Base-by-base conservation (phyloP, 192 early-diverging fungal genomes). In the Coemansia aciculifera region DNA sequence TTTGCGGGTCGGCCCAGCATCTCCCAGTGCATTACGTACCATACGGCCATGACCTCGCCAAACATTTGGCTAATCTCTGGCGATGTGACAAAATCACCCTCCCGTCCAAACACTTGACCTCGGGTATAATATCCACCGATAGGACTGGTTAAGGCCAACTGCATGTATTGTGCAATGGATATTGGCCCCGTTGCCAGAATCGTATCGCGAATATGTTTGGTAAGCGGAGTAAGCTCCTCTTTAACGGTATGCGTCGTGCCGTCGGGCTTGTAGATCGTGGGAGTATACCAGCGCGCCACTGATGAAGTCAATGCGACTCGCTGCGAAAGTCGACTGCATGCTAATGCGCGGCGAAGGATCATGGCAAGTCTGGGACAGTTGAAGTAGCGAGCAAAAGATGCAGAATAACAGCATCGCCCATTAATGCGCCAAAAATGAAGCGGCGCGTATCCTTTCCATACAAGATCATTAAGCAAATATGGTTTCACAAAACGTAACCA, bases 61-160 rank as follows among this genome's bases (percentile, higher is more conserved):
- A 97, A 99, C 89, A 97, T 93, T 84, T 99, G 95, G 72, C 90
- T 92, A 73, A 99, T 95, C 76, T 99, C 97, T 3, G 97, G 97
- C 9, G 93, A 94, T 5, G 97, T 99, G 17, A 90, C 89, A 84
- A 99, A 99, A 68, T 99, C 97, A 13, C 96, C 96, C 62, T 91
- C 62, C 11, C 72, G 67, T 17, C 97, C 97, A 85, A 99, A 93
- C 10, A 95, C 93, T 69, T 97, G 92, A 1, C 90, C 88, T 54
- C 87, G 85, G 85, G 92, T 97, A 78, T 99, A 99, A 78, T 99
- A 99, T 9, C 97, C 97, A 36, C 90, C 91, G 3, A 91, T 17
- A 3, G 96, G 94, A 71, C 95, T 93, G 46, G 89, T 92, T 24
- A 96, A 85, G 0, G 93, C 90, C 62, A 90, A 86, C 51, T 92